These are phyloP conservation scores for Aureobasidium sp. DNA, from an alignment of 2,329 filamentous ascomycete species.

Conservation along the genomic window DNA sequence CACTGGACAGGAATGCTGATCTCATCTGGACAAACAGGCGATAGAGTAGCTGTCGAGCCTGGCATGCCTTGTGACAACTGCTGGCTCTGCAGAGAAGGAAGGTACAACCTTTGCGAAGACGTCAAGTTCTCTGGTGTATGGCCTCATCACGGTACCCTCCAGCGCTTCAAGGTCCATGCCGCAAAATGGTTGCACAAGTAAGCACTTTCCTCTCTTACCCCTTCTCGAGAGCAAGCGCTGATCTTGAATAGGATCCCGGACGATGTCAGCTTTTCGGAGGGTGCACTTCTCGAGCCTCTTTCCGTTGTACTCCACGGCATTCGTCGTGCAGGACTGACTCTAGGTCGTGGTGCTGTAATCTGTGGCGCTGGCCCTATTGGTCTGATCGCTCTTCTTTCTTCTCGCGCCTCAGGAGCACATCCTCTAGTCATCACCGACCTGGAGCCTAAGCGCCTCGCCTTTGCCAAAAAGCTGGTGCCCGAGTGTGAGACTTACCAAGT, in stretches of 20 bases:
- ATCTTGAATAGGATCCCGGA: conserved; percentile 51
- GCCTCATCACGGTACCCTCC: conserved; percentile 78
- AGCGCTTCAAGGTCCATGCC: conserved; percentile 74
- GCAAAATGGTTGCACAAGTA: conserved; percentile 80
- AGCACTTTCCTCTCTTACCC: conserved; percentile 37
- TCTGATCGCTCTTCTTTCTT: conserved; percentile 50
- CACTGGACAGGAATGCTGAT: background rate
- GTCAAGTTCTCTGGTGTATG: conserved; percentile 90
- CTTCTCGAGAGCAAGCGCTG: conserved; percentile 42
- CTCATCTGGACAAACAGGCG: conserved; percentile 34
- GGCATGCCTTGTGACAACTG: conserved; percentile 56
- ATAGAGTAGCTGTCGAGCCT: conserved; percentile 60
- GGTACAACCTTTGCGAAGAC: conserved; percentile 81
- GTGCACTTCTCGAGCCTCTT: conserved; percentile 69
- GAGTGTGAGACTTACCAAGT: conserved; percentile 24
- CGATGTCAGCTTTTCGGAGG: conserved; percentile 69
- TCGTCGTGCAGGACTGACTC: conserved; percentile 27
- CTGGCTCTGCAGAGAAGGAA: conserved; percentile 63
- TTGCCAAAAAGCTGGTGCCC: conserved; percentile 60
- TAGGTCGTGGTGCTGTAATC: conserved; percentile 39
- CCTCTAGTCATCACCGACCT: conserved; percentile 83
- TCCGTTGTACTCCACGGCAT: conserved; percentile 43
- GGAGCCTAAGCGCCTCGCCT: conserved; percentile 66
- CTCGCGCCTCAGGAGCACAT: conserved; percentile 58
- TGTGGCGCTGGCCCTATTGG: conserved; percentile 60